A percentile compares a stretch with the other conserved stretches of the same genome.
phyloP scores from a whole-genome alignment of 75 land plant genomes.

The Chamaecyparis obtusa region DNA sequence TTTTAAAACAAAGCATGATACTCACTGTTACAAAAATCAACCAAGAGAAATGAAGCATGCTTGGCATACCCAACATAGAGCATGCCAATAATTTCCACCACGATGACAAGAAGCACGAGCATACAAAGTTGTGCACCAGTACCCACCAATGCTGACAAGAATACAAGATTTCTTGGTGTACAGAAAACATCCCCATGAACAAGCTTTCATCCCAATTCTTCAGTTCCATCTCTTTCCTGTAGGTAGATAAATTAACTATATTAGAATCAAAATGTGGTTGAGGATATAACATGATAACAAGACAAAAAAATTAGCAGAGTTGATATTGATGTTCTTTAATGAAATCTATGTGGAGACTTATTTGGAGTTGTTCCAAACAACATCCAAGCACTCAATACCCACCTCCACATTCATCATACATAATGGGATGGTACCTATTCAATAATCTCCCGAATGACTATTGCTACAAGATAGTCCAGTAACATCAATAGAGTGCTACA shows the following conservation, averaged over 20 bases:
- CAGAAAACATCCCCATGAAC: slow-evolving; percentile 46
- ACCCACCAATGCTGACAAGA: slow-evolving; percentile 36
- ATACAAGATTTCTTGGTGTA: slow-evolving; percentile 23
- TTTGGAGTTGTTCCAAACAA: background rate
- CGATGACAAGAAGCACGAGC: slow-evolving; percentile 34
- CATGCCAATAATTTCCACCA: slow-evolving; percentile 37
- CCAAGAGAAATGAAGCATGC: background rate
- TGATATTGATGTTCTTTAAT: background rate
- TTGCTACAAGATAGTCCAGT: background rate
- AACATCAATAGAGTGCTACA: background rate
- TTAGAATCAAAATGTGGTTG: background rate
- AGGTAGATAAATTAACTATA: background rate
- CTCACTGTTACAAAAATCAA: background rate
- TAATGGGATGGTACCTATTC: background rate
- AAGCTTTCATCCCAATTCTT: slow-evolving; percentile 45
- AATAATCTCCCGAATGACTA: background rate
- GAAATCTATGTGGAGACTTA: background rate
- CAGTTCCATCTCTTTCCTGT: slow-evolving; percentile 37
- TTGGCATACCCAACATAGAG: slow-evolving; percentile 36
- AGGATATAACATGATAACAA: background rate
- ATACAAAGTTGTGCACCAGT: slow-evolving; percentile 31
- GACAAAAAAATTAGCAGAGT: background rate
- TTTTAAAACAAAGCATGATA: background rate
- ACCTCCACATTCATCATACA: background rate
- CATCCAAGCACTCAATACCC: background rate